phyloP scores from a whole-genome alignment of 2,329 filamentous ascomycete genomes.

The Fusarium globosum region DNA sequence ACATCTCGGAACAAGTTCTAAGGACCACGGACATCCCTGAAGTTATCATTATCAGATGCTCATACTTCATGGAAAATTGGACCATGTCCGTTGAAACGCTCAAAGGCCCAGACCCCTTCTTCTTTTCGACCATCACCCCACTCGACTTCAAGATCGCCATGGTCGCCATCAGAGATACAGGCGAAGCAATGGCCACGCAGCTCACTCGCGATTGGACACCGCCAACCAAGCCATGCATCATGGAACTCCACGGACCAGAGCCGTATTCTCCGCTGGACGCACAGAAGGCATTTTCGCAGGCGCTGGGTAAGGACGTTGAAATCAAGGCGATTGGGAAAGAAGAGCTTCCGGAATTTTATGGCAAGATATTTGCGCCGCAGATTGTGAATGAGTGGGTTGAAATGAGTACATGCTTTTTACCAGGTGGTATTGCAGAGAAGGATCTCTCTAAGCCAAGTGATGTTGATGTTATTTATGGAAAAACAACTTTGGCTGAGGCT shows the following conservation, averaged over 20 bases:
- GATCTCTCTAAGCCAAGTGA: conserved; percentile 16
- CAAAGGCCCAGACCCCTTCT: conserved; percentile 42
- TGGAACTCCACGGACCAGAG: conserved; percentile 48
- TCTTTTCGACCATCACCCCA: conserved; percentile 51
- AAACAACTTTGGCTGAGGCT: conserved; percentile 32
- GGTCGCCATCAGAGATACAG: conserved; percentile 46
- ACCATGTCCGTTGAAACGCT: conserved; percentile 43
- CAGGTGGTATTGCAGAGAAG: conserved; percentile 40
- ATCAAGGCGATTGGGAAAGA: conserved; percentile 44
- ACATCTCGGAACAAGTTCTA: conserved; percentile 48
- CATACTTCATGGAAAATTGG: conserved; percentile 57
- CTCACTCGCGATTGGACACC: conserved; percentile 34
- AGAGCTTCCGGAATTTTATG: conserved; percentile 37
- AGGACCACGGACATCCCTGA: conserved; percentile 25
- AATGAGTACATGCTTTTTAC: conserved; percentile 46
- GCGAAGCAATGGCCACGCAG: conserved; percentile 41
- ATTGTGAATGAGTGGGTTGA: conserved; percentile 46
- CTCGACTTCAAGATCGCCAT: conserved; percentile 48
- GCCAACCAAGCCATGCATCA: conserved; percentile 42
- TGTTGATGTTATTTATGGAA: conserved; percentile 37
- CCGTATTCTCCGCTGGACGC: conserved; percentile 46
- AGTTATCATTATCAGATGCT: conserved; percentile 48
- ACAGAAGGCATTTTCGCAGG: conserved; percentile 45
- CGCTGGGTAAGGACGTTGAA: conserved; percentile 41
- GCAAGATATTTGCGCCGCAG: conserved; percentile 38